phyloP scores from a whole-genome alignment of 257 asterid species.

The Solanum pinnatisectum region DNA sequence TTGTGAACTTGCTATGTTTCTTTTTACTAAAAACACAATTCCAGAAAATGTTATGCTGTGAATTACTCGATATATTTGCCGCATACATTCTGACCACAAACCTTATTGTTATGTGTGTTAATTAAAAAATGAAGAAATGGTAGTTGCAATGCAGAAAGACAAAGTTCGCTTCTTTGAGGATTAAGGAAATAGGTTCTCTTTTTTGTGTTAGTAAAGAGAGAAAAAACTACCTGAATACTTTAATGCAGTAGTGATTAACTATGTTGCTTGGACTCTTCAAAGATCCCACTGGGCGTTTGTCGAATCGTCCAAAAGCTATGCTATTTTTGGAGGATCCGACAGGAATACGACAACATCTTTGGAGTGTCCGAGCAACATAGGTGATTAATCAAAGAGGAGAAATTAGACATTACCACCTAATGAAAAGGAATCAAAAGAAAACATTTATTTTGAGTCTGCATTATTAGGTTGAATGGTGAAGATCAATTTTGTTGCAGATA shows the following conservation, averaged over 20 bases:
- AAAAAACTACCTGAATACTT: background rate
- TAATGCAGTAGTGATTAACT: background rate
- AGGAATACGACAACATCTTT: background rate
- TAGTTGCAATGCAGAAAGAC: background rate
- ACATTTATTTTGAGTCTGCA: background rate
- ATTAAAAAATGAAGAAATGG: background rate
- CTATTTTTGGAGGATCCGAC: background rate
- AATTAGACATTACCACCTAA: background rate
- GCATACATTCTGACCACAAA: background rate
- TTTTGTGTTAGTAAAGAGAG: background rate
- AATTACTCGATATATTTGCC: background rate
- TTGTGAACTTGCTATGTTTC: background rate
- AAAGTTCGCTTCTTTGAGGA: background rate
- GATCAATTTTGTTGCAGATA: slow-evolving; percentile 33
- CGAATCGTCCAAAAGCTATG: background rate
- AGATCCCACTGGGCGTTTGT: background rate
- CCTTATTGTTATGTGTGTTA: background rate
- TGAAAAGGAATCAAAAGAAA: background rate
- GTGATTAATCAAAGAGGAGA: background rate
- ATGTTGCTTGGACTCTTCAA: background rate
- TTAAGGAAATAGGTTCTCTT: background rate
- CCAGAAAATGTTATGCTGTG: background rate
- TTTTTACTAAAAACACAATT: background rate
- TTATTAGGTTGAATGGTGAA: background rate
- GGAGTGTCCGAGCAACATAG: background rate